Base-by-base conservation (phyloP, 2,329 filamentous ascomycete genomes). In the Paecilomyces sp. region DNA sequence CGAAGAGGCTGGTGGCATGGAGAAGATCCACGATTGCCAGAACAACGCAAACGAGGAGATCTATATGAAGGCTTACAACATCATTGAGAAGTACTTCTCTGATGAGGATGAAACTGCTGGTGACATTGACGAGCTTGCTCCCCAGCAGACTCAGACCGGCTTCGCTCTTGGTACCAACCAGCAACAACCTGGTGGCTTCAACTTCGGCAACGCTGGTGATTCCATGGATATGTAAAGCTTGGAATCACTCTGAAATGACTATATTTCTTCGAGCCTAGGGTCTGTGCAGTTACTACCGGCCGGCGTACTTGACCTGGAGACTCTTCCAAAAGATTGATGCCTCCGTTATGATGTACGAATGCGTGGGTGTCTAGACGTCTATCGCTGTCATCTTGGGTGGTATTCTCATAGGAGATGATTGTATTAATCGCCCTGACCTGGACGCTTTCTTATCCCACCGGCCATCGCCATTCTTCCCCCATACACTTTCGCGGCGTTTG, bases 61-160 rank as follows among this genome's bases (percentile, higher is more conserved):
- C 69, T 99, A 99, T 84, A 97, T 99, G 93, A 99, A 99, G 87
- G 94, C 94, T 0, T 99, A 97, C 85, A 97, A 96, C 85, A 99
- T 99, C 79, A 99, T 99, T 67, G 94, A 99, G 84, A 97, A 97
- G 83, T 99, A 99, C 85, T 99, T 99, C 82, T 97, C 92, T 0
- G 94, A 99, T 71, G 94, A 99, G 67, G 94, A 97, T 59, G 94
- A 96, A 73, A 85, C 84, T 63, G 85, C 79, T 54, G 82, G 77
- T 63, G 92, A 92, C 69, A 92, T 92, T 67, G 90, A 92, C 63
- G 91, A 95, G 70, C 85, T 91, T 76, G 88, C 85, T 62, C 85
- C 90, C 62, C 83, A 86, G 69, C 83, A 86, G 67, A 85, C 83
- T 65, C 88, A 91, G 72, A 85, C 76, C 85, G 92, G 70, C 89